Conservation (phyloP, 2,329 filamentous ascomycete species). For the Aspergillus costaricaensis region DNA sequence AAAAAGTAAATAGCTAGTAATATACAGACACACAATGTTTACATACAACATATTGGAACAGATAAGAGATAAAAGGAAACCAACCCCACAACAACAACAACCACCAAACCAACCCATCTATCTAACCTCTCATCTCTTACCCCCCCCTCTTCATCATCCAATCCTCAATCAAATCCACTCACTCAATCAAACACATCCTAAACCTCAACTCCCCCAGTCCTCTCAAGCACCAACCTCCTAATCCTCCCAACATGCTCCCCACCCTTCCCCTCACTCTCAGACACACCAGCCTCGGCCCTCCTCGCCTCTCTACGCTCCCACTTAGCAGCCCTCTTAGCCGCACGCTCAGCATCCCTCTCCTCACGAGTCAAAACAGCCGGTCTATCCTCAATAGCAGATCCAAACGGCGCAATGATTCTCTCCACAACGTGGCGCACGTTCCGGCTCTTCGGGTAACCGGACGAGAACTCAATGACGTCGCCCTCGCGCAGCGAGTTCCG, state of each 20-base stretch:
- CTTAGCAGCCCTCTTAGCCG: constrained; percentile 35
- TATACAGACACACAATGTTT: constrained; percentile 3
- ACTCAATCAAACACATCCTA: not conserved
- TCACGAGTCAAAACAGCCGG: constrained; percentile 38
- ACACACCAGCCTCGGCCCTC: constrained; percentile 20
- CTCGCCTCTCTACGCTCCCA: constrained; percentile 33
- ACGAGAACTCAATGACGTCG: constrained; percentile 49
- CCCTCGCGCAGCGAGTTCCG: constrained; percentile 45
- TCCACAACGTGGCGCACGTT: constrained; percentile 46
- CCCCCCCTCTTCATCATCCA: not conserved
- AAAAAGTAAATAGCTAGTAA: constrained; percentile 5
- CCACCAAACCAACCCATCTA: not conserved
- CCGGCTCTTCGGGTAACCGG: constrained; percentile 41
- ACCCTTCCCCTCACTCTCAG: constrained; percentile 14
- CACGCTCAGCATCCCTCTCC: constrained; percentile 37
- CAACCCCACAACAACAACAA: not conserved
- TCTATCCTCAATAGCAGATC: constrained; percentile 35
- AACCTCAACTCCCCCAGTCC: constrained; percentile 8
- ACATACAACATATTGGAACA: constrained; percentile 4
- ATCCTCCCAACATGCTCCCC: constrained; percentile 31
- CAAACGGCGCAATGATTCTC: constrained; percentile 46
- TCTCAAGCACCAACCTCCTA: constrained; percentile 32
- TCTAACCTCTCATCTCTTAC: too few species aligned
- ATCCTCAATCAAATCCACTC: not conserved
- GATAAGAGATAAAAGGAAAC: not conserved